phyloP scores from a whole-genome alignment of 495 filamentous ascomycete species.

The Neurospora sp. region DNA sequence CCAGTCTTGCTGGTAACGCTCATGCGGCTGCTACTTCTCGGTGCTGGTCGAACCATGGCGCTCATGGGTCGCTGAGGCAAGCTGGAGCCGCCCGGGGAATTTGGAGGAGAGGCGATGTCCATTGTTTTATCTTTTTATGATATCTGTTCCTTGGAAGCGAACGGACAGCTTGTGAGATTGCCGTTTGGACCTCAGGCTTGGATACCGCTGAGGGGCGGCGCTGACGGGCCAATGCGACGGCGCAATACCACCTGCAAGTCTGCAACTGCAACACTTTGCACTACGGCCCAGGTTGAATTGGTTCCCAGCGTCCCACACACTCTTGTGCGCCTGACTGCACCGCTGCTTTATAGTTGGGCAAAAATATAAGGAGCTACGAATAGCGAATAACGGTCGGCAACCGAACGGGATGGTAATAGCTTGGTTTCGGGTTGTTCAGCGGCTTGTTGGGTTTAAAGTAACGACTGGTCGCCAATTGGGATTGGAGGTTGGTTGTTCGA shows the following conservation, averaged over 20 bases:
- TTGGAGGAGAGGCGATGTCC: slow-evolving; percentile 36
- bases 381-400: not conserved
- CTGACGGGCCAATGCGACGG: not conserved
- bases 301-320: not conserved
- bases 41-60: slow-evolving; percentile 67
- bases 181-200: not conserved
- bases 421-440: not conserved
- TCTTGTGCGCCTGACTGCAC: not conserved
- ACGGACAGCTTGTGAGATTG: not conserved
- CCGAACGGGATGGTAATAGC: not conserved
- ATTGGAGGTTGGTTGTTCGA: not conserved
- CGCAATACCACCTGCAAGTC: not conserved
- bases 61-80: slow-evolving; percentile 67
- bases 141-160: not conserved
- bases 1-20: slow-evolving; percentile 75
- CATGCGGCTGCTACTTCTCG: slow-evolving; percentile 78
- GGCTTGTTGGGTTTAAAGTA: not conserved
- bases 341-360: not conserved
- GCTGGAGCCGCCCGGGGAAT: slow-evolving; percentile 30
- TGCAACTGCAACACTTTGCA: not conserved
- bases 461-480: not conserved
- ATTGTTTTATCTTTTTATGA: not conserved
- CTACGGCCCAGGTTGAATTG: not conserved
- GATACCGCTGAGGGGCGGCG: not conserved
- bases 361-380: not conserved